Percentiles rank a stretch among this genome's conserved stretches.
These are phyloP conservation scores for Odonthalia washingtoniensis DNA, from an alignment of 31 red algal species.

Conservation along the genomic window DNA sequence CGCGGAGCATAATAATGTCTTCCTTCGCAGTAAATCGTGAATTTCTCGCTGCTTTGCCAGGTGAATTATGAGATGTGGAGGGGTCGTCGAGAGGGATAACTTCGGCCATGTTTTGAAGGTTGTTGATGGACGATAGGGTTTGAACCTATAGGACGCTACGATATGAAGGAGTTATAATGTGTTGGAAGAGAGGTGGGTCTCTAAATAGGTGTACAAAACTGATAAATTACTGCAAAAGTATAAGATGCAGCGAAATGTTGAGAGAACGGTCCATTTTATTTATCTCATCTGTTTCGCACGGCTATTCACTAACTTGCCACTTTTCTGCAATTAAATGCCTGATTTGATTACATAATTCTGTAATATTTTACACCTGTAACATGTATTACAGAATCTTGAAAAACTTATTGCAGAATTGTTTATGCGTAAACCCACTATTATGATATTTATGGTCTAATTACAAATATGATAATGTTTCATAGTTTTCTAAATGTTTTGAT, in stretches of 20 bases:
- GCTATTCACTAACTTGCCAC: no score
- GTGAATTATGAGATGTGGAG: background rate
- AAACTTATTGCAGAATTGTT: slow-evolving; percentile 2
- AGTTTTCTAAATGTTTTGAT: no score
- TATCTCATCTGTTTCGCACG: background rate
- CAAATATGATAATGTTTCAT: no score
- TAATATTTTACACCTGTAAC: no score
- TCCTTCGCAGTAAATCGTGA: background rate
- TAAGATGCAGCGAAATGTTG: background rate
- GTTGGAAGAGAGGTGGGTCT: no score
- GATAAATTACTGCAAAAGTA: background rate
- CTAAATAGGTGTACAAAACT: no score
- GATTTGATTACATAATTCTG: no score
- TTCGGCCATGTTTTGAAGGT: background rate
- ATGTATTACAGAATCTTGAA: background rate
- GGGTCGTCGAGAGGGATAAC: background rate
- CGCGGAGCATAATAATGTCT: background rate
- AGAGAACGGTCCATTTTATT: background rate
- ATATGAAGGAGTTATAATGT: no score
- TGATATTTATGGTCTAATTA: no score
- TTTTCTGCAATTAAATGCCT: no score
- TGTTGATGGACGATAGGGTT: background rate
- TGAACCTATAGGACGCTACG: background rate
- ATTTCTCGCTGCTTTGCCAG: background rate
- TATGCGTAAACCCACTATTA: slow-evolving; percentile 9